A percentile compares a stretch with the other conserved stretches of the same genome.
Evolutionary conservation across 371 early-diverging fungal genomes (phyloP).

Genomic region (Thermomucor indicae-seudaticae): DNA sequence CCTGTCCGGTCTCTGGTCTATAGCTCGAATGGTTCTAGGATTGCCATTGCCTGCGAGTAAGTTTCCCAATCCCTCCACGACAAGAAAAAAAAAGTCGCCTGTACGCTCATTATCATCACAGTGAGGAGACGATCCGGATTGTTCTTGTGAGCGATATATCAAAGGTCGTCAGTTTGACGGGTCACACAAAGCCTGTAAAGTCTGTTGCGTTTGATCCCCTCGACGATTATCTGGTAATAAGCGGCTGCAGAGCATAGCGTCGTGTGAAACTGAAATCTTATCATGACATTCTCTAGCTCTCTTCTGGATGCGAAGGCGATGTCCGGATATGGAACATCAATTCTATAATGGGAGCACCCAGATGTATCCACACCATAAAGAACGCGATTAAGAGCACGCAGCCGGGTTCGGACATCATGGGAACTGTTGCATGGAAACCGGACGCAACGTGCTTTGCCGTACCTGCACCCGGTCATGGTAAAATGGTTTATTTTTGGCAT

Average conservation of each 20-base stretch:
- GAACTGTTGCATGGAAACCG: conserved; percentile 58
- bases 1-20: conserved; percentile 30
- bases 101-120: neutral
- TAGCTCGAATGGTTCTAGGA: conserved; percentile 24
- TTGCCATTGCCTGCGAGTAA: conserved; percentile 46
- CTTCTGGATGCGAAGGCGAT: conserved; percentile 56
- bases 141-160: conserved; percentile 28
- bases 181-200: conserved; percentile 37
- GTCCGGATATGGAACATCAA: conserved; percentile 60
- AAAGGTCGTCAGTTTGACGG: conserved; percentile 30
- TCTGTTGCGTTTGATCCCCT: conserved; percentile 39
- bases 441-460: conserved; percentile 49
- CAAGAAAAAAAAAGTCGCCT: neutral
- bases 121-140: conserved; percentile 36
- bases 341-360: conserved; percentile 28
- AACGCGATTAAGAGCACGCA: conserved; percentile 2
- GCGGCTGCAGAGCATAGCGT: neutral
- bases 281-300: conserved; percentile 19
- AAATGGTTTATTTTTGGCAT: neutral
- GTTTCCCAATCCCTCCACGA: neutral
- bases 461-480: conserved; percentile 44
- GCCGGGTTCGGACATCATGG: conserved; percentile 10
- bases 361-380: conserved; percentile 24
- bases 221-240: conserved; percentile 32
- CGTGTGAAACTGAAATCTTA: neutral